Evolutionary conservation across 2,329 filamentous ascomycete genomes (phyloP).

Genomic region (Ophiostoma fasciatum): DNA sequence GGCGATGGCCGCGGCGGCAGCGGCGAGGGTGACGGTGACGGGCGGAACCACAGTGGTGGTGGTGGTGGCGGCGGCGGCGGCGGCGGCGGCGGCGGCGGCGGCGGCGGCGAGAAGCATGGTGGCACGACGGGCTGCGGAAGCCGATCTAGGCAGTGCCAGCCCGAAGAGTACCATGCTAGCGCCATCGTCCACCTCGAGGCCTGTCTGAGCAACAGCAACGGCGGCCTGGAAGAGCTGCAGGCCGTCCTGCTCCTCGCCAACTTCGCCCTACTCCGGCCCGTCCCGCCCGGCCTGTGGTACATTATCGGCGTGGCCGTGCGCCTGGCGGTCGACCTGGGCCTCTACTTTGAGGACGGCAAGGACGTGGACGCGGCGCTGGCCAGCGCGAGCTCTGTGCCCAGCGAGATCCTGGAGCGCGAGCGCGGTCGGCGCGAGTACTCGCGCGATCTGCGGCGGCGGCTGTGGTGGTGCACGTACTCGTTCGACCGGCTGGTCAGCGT

Average conservation of each 20-base stretch:
- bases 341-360: slow-evolving; percentile 83
- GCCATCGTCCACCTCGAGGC: slow-evolving; percentile 84
- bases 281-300: slow-evolving; percentile 91
- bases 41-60: no score
- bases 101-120: slow-evolving; percentile 1
- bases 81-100: no score
- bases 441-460: slow-evolving; percentile 66
- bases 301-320: slow-evolving; percentile 89
- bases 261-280: slow-evolving; percentile 79
- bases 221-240: slow-evolving; percentile 83
- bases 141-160: slow-evolving; percentile 45
- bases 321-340: slow-evolving; percentile 75
- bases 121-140: slow-evolving; percentile 12
- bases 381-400: slow-evolving; percentile 24
- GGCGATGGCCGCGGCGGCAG: background rate
- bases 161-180: slow-evolving; percentile 91
- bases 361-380: slow-evolving; percentile 45
- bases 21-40: no score
- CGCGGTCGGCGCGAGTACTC: slow-evolving; percentile 66
- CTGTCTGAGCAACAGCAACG: slow-evolving; percentile 71
- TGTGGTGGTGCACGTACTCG: slow-evolving; percentile 97
- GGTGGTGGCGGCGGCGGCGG: no score
- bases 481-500: slow-evolving; percentile 90
- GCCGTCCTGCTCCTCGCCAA: slow-evolving; percentile 83
- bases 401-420: slow-evolving; percentile 26